Base-by-base conservation (phyloP, 1,284 basidiomycete genomes). In the Coriolopsis trogii region DNA sequence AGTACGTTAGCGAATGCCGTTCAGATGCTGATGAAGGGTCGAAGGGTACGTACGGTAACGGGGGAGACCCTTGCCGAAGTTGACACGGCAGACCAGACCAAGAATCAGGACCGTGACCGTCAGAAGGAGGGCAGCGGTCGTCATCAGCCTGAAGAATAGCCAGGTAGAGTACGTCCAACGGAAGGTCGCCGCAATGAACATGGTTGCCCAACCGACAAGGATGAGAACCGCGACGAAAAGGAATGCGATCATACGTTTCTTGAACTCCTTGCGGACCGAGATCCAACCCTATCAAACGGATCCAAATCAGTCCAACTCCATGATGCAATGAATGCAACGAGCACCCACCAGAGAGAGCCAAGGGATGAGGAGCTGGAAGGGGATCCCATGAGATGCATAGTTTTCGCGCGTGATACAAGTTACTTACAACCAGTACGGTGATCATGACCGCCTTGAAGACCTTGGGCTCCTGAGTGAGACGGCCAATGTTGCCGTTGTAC, bases 101-200 rank as follows among this genome's bases (percentile, higher is more conserved):
- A 91, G 66, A 41, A 82, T 61, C 58, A 89, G 72, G 0, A 81
- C 75, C 34, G 75, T 44, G 15, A 84, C 52, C 7, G 82, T 80
- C 44, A 91, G 73, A 41, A 79, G 61, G 12, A 84, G 80, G 0
- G 88, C 88, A 3, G 77, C 70, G 9, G 73, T 67, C 6, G 81
- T 76, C 71, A 89, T 83, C 51, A 86, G 63, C 46, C 79, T 76
- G 70, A 91, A 91, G 73, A 91, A 90, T 6, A 68, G 66, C 89
- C 89, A 91, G 15, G 81, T 81, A 33, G 77, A 67, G 67, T 87
- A 90, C 15, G 82, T 85, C 84, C 87, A 89, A 41, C 85, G 81
- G 79, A 91, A 91, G 2, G 84, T 80, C 15, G 73, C 72, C 24
- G 85, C 80, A 40, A 80, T 71, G 66, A 92, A 91, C 82, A 90